Percentiles rank a stretch among this genome's conserved stretches.
Conservation (phyloP, 164 flowering plant genomes). For the Santalum album region DNA sequence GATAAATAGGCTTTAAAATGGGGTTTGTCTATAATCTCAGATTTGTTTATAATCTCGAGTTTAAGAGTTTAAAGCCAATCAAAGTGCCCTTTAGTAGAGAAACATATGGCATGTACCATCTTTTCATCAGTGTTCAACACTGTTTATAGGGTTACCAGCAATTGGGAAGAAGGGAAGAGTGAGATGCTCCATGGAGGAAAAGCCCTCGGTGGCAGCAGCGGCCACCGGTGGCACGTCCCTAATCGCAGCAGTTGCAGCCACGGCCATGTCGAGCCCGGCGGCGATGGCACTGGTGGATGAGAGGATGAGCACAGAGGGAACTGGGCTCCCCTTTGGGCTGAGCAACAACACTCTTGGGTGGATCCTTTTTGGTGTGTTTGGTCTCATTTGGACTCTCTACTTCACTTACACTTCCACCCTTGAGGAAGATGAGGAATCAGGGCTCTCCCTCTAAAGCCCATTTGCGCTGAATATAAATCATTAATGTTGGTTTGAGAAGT, state of each 20-base stretch:
- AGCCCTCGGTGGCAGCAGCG: background rate
- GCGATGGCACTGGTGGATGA: constrained; percentile 76
- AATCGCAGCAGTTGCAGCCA: constrained; percentile 17
- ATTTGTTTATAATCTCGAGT: too few relatives aligned
- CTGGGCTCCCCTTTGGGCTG: constrained; percentile 83
- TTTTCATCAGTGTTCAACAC: background rate
- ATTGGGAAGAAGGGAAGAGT: constrained; percentile 20
- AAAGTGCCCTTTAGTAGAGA: too few relatives aligned
- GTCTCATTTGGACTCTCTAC: constrained; percentile 77
- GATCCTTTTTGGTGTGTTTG: constrained; percentile 90
- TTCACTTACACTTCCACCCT: constrained; percentile 52
- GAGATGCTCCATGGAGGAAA: constrained; percentile 24
- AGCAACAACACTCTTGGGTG: constrained; percentile 92
- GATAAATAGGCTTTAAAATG: too few relatives aligned
- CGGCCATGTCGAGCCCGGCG: constrained; percentile 23
- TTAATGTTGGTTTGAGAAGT: too few relatives aligned
- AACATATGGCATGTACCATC: too few relatives aligned
- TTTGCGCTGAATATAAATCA: too few relatives aligned
- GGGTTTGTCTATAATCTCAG: too few relatives aligned
- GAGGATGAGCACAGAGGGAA: constrained; percentile 92
- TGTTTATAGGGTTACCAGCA: constrained; percentile 19
- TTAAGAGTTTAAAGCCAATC: too few relatives aligned
- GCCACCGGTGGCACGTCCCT: constrained; percentile 8
- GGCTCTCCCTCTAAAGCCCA: constrained; percentile 42
- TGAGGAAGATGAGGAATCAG: constrained; percentile 98